A percentile compares a stretch with the other conserved stretches of the same genome.
Conservation (phyloP, 495 filamentous ascomycete species). For the Amorphotheca resinae region DNA sequence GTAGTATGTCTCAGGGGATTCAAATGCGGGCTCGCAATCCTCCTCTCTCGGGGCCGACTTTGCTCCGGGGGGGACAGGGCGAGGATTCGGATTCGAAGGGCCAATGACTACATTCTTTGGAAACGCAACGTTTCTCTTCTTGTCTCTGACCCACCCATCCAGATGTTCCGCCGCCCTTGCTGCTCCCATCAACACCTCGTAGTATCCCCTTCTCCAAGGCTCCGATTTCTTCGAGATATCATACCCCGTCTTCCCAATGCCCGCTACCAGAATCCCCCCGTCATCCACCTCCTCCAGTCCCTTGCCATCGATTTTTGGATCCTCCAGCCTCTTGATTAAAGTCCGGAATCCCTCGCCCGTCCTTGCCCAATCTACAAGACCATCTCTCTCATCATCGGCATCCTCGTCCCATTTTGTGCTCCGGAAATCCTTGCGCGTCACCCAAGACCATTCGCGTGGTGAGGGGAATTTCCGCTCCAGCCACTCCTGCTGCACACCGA, state of each 20-base stretch:
- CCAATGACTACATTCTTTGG: conserved; percentile 60
- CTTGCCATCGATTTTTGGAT: conserved; percentile 52
- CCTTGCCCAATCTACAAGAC: conserved; percentile 50
- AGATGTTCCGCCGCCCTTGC: conserved; percentile 68
- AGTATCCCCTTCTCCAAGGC: conserved; percentile 74
- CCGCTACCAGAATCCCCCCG: conserved; percentile 41
- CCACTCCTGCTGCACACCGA: conserved; percentile 51
- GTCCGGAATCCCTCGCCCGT: conserved; percentile 41
- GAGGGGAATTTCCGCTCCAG: conserved; percentile 64
- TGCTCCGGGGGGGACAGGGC: conserved; percentile 49
- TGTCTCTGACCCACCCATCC: conserved; percentile 64
- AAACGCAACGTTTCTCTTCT: conserved; percentile 48
- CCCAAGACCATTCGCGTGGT: conserved; percentile 60
- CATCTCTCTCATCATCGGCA: conserved; percentile 31
- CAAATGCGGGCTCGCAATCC: conserved; percentile 52
- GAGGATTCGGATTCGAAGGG: conserved; percentile 70
- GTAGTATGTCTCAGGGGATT: conserved; percentile 58
- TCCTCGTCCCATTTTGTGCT: conserved; percentile 45
- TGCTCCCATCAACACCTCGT: conserved; percentile 60
- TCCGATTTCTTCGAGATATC: conserved; percentile 67
- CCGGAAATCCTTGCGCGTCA: conserved; percentile 47
- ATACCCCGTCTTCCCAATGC: conserved; percentile 43
- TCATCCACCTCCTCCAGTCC: conserved; percentile 45
- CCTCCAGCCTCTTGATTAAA: conserved; percentile 48
- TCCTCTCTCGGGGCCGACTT: conserved; percentile 52